phyloP scores from a whole-genome alignment of 1,284 basidiomycete species.

The Cryptococcus maquisensis region DNA sequence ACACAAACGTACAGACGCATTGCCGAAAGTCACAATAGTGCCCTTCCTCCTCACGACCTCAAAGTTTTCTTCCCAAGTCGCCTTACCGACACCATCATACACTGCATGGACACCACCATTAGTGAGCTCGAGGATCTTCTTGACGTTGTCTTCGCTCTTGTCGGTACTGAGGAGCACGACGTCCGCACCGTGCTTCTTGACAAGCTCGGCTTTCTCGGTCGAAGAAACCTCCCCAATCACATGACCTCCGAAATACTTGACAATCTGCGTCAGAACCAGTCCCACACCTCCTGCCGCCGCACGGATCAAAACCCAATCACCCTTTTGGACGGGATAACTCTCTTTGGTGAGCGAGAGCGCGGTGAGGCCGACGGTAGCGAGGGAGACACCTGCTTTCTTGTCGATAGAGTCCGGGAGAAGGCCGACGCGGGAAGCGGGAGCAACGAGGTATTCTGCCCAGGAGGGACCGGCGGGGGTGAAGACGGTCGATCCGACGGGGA shows the following conservation, averaged over 20 bases:
- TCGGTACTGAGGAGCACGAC: constrained; percentile 76
- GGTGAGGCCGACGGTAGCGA: constrained; percentile 73
- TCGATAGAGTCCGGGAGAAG: constrained; percentile 53
- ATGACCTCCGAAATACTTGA: constrained; percentile 61
- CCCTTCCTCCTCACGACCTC: constrained; percentile 71
- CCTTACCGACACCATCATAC: constrained; percentile 92
- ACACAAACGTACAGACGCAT: constrained; percentile 64
- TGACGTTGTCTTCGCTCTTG: constrained; percentile 52
- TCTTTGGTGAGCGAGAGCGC: constrained; percentile 70
- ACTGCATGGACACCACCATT: constrained; percentile 77
- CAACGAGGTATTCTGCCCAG: constrained; percentile 72
- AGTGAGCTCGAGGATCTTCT: constrained; percentile 69
- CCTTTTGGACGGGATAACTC: constrained; percentile 69
- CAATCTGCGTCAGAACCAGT: constrained; percentile 54
- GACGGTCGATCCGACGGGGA: constrained; percentile 43
- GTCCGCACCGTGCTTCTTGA: constrained; percentile 73
- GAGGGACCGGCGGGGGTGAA: constrained; percentile 57
- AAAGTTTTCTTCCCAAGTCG: constrained; percentile 84
- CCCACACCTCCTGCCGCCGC: constrained; percentile 79
- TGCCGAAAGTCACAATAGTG: constrained; percentile 78
- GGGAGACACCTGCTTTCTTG: constrained; percentile 63
- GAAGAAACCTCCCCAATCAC: constrained; percentile 95
- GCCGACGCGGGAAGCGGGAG: constrained; percentile 64
- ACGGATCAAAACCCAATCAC: constrained; percentile 59
- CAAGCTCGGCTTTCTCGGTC: constrained; percentile 76